Base-by-base conservation (phyloP, 1,139 yeast genomes). In the Yamadazyma triangularis region DNA sequence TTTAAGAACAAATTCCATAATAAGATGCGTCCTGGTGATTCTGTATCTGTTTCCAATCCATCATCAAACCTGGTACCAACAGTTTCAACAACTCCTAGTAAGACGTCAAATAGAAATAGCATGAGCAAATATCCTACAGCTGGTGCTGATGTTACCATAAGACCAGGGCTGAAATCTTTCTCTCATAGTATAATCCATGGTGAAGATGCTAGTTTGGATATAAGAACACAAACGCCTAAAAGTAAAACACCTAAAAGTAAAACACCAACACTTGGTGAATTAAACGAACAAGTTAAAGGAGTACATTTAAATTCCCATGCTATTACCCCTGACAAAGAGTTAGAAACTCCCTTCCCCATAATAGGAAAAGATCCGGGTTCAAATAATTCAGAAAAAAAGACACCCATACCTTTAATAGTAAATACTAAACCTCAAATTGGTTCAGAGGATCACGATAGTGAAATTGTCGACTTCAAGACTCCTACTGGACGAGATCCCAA, bases 271-370 rank as follows among this genome's bases (percentile, higher is more conserved):
- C n/a, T 30, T 9, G 26, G 18, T 15, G 26, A 19, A 10, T 7
- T 26, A 10, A 24, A 13, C 10, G 18, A 24, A 4, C 12, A 23
- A 11, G 19, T 30, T 15, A 18, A 12, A 11, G 11, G 18, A 24
- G 13, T 18, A 11, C 9, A 27, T 5, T 14, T 24, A 11, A 19
- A 13, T 15, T 15, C 15, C 13, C 45, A 42, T 4, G n/a, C 28
- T 7, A 41, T 40, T 4, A 44, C 47, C 1, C 45, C 47, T 6
- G 47, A 40, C 3, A 27, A 33, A 8, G 46, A 43, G 24, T 15
- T 15, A 13, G n/a, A 8, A 11, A 18, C 8, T 10, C 43, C 45
- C 5, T 44, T 42, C 23, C 48, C 47, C 5, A 29, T 30, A 6
- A 12, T 41, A 13, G 14, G 16, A 25, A 10, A 29, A 26, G 12